Evolutionary conservation across 192 early-diverging fungal genomes (phyloP), one percentile per base, ranked within the genome.

Genomic region (Spinellus fusiger): DNA sequence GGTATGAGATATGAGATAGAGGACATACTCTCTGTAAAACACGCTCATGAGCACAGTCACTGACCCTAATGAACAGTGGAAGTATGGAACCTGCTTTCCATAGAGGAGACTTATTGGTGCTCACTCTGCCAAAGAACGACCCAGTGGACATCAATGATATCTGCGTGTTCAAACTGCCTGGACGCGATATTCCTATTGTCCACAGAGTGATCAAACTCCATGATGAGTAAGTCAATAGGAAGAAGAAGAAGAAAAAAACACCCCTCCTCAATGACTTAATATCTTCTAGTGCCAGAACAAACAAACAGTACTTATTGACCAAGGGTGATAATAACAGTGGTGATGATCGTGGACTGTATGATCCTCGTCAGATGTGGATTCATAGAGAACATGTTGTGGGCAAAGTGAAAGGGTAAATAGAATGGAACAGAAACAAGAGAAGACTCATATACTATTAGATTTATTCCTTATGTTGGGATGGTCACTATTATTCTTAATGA

Each of bases 81-180:
- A 91, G 89, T 73, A 99, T 99, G 96, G 93, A 95, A 67, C 95
- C 96, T 27, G 96, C 95, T 25, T 96, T 98, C 71, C 77, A 87
- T 59, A 78, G 92, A 65, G 96, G 96, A 23, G 96, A 98, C 69
- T 83, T 98, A 40, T 76, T 99, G 34, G 92, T 96, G 54, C 76
- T 99, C 33, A 76, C 83, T 61, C 85, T 91, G 63, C 82, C 83
- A 18, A 73, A 71, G 18, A 77, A 76, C 32, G 78, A 78, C 12
- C 89, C 93, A 20, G 79, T 95, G 20, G 73, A 83, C 23, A 84
- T 94, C 18, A 95, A 95, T 64, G 95, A 99, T 65, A 95, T 98
- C 64, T 86, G 84, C 66, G 95, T 98, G 7, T 97, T 88, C 81
- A 97, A 96, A 68, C 73, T 98, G 50, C 76, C 86, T 13, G 91